Evolutionary conservation across 2,329 filamentous ascomycete genomes (phyloP), one percentile per base, ranked within the genome.

Genomic region (Elsinoe batatas): DNA sequence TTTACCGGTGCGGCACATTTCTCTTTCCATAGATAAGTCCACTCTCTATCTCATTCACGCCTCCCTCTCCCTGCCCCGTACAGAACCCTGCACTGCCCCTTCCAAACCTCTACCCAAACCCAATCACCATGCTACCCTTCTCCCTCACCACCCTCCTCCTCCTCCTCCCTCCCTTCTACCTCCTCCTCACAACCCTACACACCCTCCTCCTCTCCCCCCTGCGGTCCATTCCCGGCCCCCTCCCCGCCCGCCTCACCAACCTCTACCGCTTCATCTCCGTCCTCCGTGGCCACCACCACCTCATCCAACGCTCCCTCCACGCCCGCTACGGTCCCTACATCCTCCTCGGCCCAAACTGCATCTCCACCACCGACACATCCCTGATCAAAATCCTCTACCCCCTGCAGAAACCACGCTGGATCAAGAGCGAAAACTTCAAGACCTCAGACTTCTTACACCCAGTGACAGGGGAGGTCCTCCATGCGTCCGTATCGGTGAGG

Each of bases 151-250:
- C n/a, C 15, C 12, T 12, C 15, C 47, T 51, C 47, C 35, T 38
- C 47, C 17, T 47, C 5, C 6, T 59, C 12, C 36, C 7, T 5
- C 26, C 38, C 10, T 18, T 54, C 11, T 5, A 43, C 6, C 38
- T 18, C 5, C 13, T 56, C 33, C 1, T 51, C 22, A 43, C 36
- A 46, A 42, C 37, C 17, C 22, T 59, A 20, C 57, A 56, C 20
- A 56, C 35, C 11, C 33, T 38, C 6, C 47, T 59, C 42, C 54
- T 47, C n/a, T 59, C 58, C 1, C 65, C 66, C 3, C 58, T 69
- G 2, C 58, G 60, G 44, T 56, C 53, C 10, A 46, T 55, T 15
- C 53, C 53, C 42, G 53, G 53, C 17, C 53, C 53, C 17, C 36
- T 17, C 17, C 22, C 46, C 40, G 53, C 53, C 22, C 13, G 8